These are phyloP conservation scores for Boletus edulis DNA, from an alignment of 768 basidiomycete species.

Conservation along the genomic window DNA sequence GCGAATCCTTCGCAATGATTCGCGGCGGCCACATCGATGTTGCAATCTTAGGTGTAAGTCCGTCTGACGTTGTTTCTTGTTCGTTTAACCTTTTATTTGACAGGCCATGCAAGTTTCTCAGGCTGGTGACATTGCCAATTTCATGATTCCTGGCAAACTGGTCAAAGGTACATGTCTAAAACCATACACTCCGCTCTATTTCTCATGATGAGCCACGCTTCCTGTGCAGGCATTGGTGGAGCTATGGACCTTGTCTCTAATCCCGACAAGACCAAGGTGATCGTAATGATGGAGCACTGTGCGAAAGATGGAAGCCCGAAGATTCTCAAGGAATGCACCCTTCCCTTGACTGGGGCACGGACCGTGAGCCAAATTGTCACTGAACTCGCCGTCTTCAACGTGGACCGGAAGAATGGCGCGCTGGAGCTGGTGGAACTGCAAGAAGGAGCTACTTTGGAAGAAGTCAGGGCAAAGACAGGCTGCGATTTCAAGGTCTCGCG, in stretches of 20 bases:
- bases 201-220: constrained; percentile 4
- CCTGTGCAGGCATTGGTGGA: constrained; percentile 78
- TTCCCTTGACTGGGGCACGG: constrained; percentile 87
- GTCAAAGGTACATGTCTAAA: constrained; percentile 57
- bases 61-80: not conserved
- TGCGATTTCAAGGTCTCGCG: constrained; percentile 70
- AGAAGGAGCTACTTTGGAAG: constrained; percentile 80
- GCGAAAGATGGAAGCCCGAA: constrained; percentile 90
- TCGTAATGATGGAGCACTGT: constrained; percentile 87
- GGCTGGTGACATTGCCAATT: constrained; percentile 93
- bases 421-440: constrained; percentile 80
- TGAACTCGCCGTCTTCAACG: constrained; percentile 87
- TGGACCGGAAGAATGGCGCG: constrained; percentile 71
- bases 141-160: constrained; percentile 96
- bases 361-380: constrained; percentile 92
- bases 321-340: constrained; percentile 74
- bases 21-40: constrained; percentile 95
- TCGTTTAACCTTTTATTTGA: not conserved
- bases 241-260: constrained; percentile 97
- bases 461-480: constrained; percentile 84
- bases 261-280: constrained; percentile 91
- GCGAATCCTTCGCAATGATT: constrained; percentile 97
- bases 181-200: not conserved
- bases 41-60: constrained; percentile 83
- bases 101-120: constrained; percentile 96